phyloP scores from a whole-genome alignment of 345 rosid genomes.

The Arabis hirsuta region DNA sequence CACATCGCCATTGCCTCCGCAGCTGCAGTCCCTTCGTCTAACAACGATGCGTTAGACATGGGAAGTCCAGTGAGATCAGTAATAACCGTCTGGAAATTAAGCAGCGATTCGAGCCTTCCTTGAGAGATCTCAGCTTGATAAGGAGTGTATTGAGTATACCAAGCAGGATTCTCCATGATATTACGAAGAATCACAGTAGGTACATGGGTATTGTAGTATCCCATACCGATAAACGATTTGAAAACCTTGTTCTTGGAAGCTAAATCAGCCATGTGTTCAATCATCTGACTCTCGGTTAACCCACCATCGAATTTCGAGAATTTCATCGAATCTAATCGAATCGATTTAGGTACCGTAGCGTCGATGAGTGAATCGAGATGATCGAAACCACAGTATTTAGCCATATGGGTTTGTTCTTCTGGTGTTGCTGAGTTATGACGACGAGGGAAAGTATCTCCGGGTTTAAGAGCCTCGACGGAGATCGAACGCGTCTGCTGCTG shows the following conservation, averaged over 20 bases:
- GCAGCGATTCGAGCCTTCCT: conserved; percentile 88
- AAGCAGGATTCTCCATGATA: conserved; percentile 95
- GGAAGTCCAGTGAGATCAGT: conserved; percentile 93
- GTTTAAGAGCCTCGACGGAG: conserved; percentile 73
- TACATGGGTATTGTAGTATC: conserved; percentile 83
- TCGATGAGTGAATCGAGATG: conserved; percentile 71
- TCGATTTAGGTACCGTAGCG: conserved; percentile 98
- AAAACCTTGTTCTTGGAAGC: conserved; percentile 84
- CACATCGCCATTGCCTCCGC: conserved; percentile 99
- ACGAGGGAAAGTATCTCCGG: conserved; percentile 84
- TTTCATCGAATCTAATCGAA: conserved; percentile 81
- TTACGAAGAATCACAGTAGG: conserved; percentile 96
- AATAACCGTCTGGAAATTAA: conserved; percentile 87
- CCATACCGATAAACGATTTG: conserved; percentile 94
- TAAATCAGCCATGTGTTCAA: conserved; percentile 69
- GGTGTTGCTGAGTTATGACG: conserved; percentile 96
- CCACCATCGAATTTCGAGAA: conserved; percentile 88
- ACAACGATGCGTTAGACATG: conserved; percentile 93
- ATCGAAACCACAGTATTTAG: conserved; percentile 70
- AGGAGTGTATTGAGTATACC: conserved; percentile 99
- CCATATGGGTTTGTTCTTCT: conserved; percentile 83
- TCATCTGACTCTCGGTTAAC: conserved; percentile 88
- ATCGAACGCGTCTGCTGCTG: conserved; percentile 66
- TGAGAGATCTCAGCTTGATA: conserved; percentile 98
- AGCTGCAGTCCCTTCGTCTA: conserved; percentile 97